Evolutionary conservation across 2,329 filamentous ascomycete genomes (phyloP), one percentile per base, ranked within the genome.

Genomic region (Aotearoamyces nothofagi): DNA sequence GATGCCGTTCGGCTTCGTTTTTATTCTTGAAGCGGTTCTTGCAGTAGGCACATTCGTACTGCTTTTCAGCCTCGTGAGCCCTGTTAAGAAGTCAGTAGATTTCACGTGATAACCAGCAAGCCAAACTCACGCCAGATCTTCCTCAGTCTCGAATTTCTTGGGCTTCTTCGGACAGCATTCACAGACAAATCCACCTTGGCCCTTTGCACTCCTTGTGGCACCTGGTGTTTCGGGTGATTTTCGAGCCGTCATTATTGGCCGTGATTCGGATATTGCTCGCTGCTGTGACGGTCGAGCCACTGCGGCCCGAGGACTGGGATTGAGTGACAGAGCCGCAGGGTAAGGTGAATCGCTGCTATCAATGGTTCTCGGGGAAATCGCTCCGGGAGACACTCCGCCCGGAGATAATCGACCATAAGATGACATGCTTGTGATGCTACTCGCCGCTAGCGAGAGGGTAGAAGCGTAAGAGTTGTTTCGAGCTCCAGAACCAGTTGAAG

Each of bases 21-120:
- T 96, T 96, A 58, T 96, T 96, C 57, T 96, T 96, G 62, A 96
- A 96, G 8, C 87, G 75, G 50, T 94, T 94, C 23, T 79, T 79
- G 52, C 87, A 96, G 51, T 82, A 96, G 15, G 73, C 68, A 53
- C 87, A 96, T 37, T 81, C 81, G 52, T 94, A 96, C 54, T 96
- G 87, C 54, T 96, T 96, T 54, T 96, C 90, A 48, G 82, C 75
- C 54, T 90, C 82, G 51, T 96, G 87, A 24, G 76, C 61, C 39
- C 87, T 94, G 47, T 11, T 30, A 29, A 26, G 27, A 33, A 23
- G 38, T 50, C 38, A 49, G 46, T 46, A 38, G 32, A 22, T 14
- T 26, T 26, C 10, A 22, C 16, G 22, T 11, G 19, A 20, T 22
- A 17, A 14, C 10, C 9, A 25, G 15, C 12, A 10, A 27, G 17